Evolutionary conservation across 305 asterid species (phyloP).

Genomic region (Fraxinus velutina): DNA sequence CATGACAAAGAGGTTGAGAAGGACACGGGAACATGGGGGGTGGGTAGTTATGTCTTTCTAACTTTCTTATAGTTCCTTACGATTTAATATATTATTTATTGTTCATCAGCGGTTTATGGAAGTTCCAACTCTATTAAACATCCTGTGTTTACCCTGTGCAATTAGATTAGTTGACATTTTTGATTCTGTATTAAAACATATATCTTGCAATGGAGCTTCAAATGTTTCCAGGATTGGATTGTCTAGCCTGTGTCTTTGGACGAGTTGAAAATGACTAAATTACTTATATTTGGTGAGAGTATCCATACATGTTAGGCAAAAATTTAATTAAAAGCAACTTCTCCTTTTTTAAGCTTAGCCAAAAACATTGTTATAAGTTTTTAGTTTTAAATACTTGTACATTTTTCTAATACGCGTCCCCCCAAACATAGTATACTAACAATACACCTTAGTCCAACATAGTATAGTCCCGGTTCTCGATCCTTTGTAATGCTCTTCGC

Average conservation of each 20-base stretch:
- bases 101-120: neutral
- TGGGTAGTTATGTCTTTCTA: neutral
- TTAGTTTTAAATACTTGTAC: neutral
- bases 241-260: neutral
- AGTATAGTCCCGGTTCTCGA: neutral
- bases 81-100: neutral
- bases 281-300: neutral
- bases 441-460: neutral
- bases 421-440: neutral
- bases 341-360: neutral
- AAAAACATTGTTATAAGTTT: neutral
- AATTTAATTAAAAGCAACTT: neutral
- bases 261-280: neutral
- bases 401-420: neutral
- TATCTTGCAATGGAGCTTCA: neutral
- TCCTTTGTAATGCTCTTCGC: neutral
- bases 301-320: neutral
- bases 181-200: neutral
- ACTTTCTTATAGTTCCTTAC: neutral
- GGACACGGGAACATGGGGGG: neutral
- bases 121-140: neutral
- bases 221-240: neutral
- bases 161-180: neutral
- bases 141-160: neutral
- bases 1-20: neutral